Base-by-base conservation (phyloP, 2,329 filamentous ascomycete species). In the Cladosporium sp. region DNA sequence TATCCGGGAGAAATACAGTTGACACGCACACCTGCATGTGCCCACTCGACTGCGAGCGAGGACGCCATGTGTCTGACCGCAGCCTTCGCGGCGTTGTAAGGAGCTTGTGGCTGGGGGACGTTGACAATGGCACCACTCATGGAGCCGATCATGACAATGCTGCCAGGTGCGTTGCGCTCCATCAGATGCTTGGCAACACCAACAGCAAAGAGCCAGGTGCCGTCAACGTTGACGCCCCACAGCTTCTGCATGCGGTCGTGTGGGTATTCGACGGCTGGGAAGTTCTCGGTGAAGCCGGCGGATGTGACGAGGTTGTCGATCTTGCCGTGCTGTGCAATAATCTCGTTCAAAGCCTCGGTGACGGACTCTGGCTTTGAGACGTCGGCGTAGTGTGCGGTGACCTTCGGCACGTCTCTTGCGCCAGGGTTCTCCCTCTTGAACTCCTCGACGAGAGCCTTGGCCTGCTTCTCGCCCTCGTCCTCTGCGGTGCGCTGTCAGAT, bases 221-320 rank as follows among this genome's bases (percentile, higher is more conserved):
- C 94, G 74, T 91, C 92, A 1, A 98, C 93, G 71, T 97, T 97
- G 76, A 97, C 94, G 59, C 88, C 89, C 92, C 92, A 97, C 18
- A 98, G 88, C 83, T 96, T 96, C 79, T 93, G 88, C 79, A 97
- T 89, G 70, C 93, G 90, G 72, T 97, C 92, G 71, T 93, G 88
- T 0, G 93, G 93, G 80, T 98, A 98, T 71, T 89, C 88, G 73
- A 93, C 90, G 56, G 94, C 94, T 73, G 96, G 90, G 75, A 93
- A 96, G 82, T 97, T 97, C 82, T 97, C 94, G 16, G 92, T 95
- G 81, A 98, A 97, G 55, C 94, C 94, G 59, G 94, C 94, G n/a
- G 92, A 96, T 29, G 94, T 97, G 73, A 98, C 93, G 29, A 98
- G 86, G 79, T 92, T 89, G 80, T 97, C 93, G 72, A 97, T 92